Base-by-base conservation (phyloP, 768 basidiomycete genomes). In the Mycena sanguinolenta region DNA sequence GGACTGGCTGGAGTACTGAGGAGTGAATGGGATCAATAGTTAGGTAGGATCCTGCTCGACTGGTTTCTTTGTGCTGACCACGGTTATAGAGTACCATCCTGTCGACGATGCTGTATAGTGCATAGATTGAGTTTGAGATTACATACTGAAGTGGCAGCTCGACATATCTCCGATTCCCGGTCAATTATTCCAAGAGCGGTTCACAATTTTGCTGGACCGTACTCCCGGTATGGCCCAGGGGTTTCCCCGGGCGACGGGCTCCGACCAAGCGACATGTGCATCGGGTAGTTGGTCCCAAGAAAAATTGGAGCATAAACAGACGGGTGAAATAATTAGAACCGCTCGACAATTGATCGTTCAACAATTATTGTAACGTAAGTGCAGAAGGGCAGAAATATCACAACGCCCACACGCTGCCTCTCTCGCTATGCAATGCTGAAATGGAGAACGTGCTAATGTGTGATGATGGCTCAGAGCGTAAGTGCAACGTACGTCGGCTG, bases 381-480 rank as follows among this genome's bases (percentile, higher is more conserved):
- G 32, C 6, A 4, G 32, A 34, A n/a, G n/a, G n/a, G n/a, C n/a
- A 49, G 16, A 30, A 36, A 58, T 42, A 25, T 58, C 32, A 70
- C 53, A 70, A 36, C 38, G 85, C 86, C 91, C 91, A 92, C 60
- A 89, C 88, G 70, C 88, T 91, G 57, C 84, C 89, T 75, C 78
- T 70, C 70, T 86, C 84, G 23, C 85, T 79, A 75, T 92, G 91
- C 46, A 89, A 32, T 44, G 36, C 67, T 79, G n/a, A 38, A 74
- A 61, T 68, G n/a, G 34, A 63, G 61, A 44, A 63, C 60, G 44
- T 39, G 49, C 67, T 54, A 54, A 46, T 46, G 52, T 2, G 23
- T 61, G 32, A 25, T 10, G 50, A n/a, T 30, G 10, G 36, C n/a
- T 60, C 10, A 54, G 39, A 54, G 72, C 53, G 34, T 34, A 36